Base-by-base conservation (phyloP, 805 yeast species). In the Myxozyma neotropica region DNA sequence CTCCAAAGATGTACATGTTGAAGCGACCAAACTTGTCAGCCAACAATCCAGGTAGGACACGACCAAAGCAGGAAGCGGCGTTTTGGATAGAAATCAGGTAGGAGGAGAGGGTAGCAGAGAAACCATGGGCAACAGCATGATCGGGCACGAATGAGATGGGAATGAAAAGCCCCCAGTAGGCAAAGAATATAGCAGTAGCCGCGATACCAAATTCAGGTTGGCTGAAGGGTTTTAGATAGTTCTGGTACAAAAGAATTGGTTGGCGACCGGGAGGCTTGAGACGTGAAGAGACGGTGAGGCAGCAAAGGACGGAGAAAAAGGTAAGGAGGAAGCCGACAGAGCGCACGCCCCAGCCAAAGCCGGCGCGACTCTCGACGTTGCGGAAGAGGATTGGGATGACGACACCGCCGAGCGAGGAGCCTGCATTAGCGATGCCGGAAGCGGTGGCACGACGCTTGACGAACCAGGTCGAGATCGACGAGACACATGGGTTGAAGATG, bases 281-380 rank as follows among this genome's bases (percentile, higher is more conserved):
- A 15, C 77, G 61, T 2, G 73, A 59, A 23, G 61, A 63, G 40
- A 71, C 49, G n/a, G 69, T 46, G 6, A 70, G 19, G 17, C 69
- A 65, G 47, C 72, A 55, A 4, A 71, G 42, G 5, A 55, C 33
- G 13, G 65, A 57, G 13, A 74, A 70, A 0, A 59, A 74, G 7
- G 74, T 60, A 48, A 77, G 72, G 19, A 81, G 68, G 63, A 83
- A 77, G 0, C 81, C 82, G 49, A 81, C 70, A 15, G 77, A 72
- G 52, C 87, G 74, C 45, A 80, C 74, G 2, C 83, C 79, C 86
- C 86, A 83, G 10, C 73, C 75, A 65, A 80, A 82, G 0, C 86
- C 86, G 24, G 81, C 74, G 13, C 70, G 67, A 5, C 65, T 59
- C 52, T 78, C 75, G 48, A 81, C 69, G 19, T 68, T 69, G 44